A percentile compares a stretch with the other conserved stretches of the same genome.
Evolutionary conservation across 352 stramenopile species (phyloP).

Genomic region (Saprolegnia parasitica): DNA sequence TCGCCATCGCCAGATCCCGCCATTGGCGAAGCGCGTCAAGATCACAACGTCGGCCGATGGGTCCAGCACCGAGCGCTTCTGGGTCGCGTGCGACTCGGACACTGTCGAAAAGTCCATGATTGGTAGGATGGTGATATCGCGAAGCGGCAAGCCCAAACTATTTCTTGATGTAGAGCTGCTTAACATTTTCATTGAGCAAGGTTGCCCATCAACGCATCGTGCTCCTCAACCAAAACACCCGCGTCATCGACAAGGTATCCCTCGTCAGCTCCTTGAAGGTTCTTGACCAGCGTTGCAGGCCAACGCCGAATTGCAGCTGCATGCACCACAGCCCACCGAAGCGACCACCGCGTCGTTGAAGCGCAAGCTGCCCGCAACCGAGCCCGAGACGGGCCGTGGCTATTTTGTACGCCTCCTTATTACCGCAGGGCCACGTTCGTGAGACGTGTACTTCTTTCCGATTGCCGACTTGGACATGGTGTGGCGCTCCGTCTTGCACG

Average conservation of each 20-base stretch:
- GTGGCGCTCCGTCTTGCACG: slow-evolving; percentile 57
- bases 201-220: slow-evolving; percentile 49
- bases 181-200: slow-evolving; percentile 64
- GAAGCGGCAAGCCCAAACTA: neutral
- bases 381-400: neutral
- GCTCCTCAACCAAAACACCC: slow-evolving; percentile 47
- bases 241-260: slow-evolving; percentile 44
- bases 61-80: slow-evolving; percentile 50
- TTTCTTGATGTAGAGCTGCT: slow-evolving; percentile 43
- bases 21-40: slow-evolving; percentile 49
- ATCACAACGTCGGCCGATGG: slow-evolving; percentile 35
- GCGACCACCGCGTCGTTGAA: neutral
- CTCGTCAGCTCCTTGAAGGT: too few relatives aligned
- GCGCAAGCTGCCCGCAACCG: neutral
- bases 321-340: neutral
- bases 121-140: slow-evolving; percentile 32
- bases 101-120: slow-evolving; percentile 71
- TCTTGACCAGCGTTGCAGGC: slow-evolving; percentile 9
- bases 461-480: slow-evolving; percentile 54
- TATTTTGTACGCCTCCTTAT: slow-evolving; percentile 14
- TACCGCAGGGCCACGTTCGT: too few relatives aligned
- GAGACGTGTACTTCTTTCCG: slow-evolving; percentile 53
- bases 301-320: slow-evolving; percentile 1
- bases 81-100: slow-evolving; percentile 56
- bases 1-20: slow-evolving; percentile 33